Base-by-base conservation (phyloP, 2,329 filamentous ascomycete species). In the Colletotrichum sp. region DNA sequence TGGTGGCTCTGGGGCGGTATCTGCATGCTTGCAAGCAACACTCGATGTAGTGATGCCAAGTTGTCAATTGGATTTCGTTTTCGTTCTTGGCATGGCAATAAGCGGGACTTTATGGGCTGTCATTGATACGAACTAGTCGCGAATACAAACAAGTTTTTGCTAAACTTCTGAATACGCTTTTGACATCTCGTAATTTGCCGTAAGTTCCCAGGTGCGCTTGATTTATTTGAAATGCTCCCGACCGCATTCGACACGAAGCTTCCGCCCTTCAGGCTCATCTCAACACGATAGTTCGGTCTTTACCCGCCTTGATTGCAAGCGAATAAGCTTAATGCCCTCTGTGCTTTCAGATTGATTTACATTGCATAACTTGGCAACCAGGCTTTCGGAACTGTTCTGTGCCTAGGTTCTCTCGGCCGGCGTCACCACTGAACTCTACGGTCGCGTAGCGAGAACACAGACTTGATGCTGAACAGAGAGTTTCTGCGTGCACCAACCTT, bases 1-100 rank as follows among this genome's bases (percentile, higher is more conserved):
- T 72, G 70, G 34, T 67, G 10, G 70, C 70, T n/a, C 13, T 72
- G 3, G 70, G 70, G 10, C 63, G 70, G 8, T 72, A 72, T 24
- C 48, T 71, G 32, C 69, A 71, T 15, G 69, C 69, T 15, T 65
- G 69, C 24, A 71, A 66, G 30, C 18, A 39, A 28, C 15, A 32
- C 16, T 8, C 18, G 15, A 22, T 12, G 24, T 28, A 57, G 30
- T 15, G 12, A 16, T 34, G 16, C 22, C 32, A 30, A 15, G n/a
- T 5, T 55, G 52, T 57, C 3, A 48, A 3, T 24, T 36, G 34
- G 52, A 48, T 32, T 62, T 44, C 26, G 26, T 48, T 13, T 62
- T 13, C 44, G 44, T 22, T 22, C n/a, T 68, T 32, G 28, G 65
- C 26, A 8, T 68, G 32, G 39, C 39, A 68, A 26, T 24, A n/a